These are phyloP conservation scores for Verticillium albo-atrum DNA, from an alignment of 2,329 filamentous ascomycete genomes.

Conservation along the genomic window DNA sequence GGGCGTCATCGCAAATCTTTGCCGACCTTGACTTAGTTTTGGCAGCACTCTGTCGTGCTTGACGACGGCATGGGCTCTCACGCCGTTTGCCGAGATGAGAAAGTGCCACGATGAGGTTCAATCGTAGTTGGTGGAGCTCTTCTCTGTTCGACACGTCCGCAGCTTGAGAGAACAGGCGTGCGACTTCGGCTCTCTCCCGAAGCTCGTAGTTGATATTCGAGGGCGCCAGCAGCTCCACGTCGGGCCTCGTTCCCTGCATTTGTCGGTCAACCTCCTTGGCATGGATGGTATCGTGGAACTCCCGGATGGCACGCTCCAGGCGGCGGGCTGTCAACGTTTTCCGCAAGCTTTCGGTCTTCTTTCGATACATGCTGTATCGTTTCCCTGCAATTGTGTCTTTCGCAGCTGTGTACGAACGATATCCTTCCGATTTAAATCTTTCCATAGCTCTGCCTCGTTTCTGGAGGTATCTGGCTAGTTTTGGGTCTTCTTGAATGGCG, in stretches of 20 bases:
- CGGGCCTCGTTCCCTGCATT: slow-evolving; percentile 13
- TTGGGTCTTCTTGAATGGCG: slow-evolving; percentile 6
- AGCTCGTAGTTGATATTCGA: slow-evolving; percentile 17
- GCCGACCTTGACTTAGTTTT: neutral
- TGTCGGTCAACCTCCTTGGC: slow-evolving; percentile 14
- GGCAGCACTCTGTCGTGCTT: neutral
- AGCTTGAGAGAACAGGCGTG: slow-evolving; percentile 14
- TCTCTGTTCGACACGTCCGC: slow-evolving; percentile 11
- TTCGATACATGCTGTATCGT: slow-evolving; percentile 10
- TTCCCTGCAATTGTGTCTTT: slow-evolving; percentile 8
- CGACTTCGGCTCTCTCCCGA: slow-evolving; percentile 14
- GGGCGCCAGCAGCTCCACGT: slow-evolving; percentile 11
- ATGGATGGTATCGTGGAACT: slow-evolving; percentile 16
- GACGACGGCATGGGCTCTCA: slow-evolving; percentile 11
- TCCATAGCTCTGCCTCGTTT: slow-evolving; percentile 1
- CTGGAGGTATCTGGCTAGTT: slow-evolving; percentile 8
- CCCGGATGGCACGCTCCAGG: slow-evolving; percentile 13
- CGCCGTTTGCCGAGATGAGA: slow-evolving; percentile 12
- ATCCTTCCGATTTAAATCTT: slow-evolving; percentile 11
- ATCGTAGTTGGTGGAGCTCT: slow-evolving; percentile 12
- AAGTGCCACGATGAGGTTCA: slow-evolving; percentile 13
- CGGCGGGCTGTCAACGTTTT: slow-evolving; percentile 9
- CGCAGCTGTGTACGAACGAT: slow-evolving; percentile 12
- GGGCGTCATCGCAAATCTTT: neutral
- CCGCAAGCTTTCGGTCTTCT: slow-evolving; percentile 13